Base-by-base conservation (phyloP, 768 basidiomycete genomes). In the Gloeophyllum trabeum region DNA sequence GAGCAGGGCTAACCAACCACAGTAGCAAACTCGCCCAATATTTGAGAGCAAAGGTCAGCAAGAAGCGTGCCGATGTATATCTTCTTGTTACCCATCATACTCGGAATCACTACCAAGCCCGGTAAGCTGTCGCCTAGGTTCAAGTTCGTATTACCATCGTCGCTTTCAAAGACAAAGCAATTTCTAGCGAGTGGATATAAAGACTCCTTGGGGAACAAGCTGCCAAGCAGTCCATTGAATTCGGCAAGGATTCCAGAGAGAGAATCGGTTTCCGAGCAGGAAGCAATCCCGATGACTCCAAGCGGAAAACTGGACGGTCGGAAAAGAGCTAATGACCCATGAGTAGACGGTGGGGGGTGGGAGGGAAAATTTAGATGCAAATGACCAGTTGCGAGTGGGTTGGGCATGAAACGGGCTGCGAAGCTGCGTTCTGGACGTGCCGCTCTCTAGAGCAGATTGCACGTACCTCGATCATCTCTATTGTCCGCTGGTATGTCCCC, bases 61-160 rank as follows among this genome's bases (percentile, higher is more conserved):
- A 99, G 61, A 32, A 97, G 63, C 14, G 90, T 90, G 23, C 88
- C 87, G 42, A 98, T 70, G 56, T 93, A 92, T 23, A 89, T 60
- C 51, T 77, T 83, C 58, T 90, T 87, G 52, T 93, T 90, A 4
- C 84, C 85, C 76, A 91, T 87, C 51, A 79, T 73, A 47, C 72
- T 76, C 3, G 91, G 92, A 39, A 96, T 85, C 21, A 88, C 69
- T 16, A 86, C 75, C 26, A 92, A 57, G 14, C 82, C 81, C 21
- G 75, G 67, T 12, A 76, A 63, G 40, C 63, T 67, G 40, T 76
- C 75, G 5, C 70, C 70, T 24, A 75, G 63, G 45, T 77, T 74
- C 23, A 75, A 60, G 46, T 75, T 73, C 4, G 73, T 66, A 20
- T 66, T 66, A 23, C 64, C 79, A 24, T 73, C 73, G 42, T 52